These are phyloP conservation scores for Fulvia fulva DNA, from an alignment of 2,329 filamentous ascomycete species.

Conservation along the genomic window DNA sequence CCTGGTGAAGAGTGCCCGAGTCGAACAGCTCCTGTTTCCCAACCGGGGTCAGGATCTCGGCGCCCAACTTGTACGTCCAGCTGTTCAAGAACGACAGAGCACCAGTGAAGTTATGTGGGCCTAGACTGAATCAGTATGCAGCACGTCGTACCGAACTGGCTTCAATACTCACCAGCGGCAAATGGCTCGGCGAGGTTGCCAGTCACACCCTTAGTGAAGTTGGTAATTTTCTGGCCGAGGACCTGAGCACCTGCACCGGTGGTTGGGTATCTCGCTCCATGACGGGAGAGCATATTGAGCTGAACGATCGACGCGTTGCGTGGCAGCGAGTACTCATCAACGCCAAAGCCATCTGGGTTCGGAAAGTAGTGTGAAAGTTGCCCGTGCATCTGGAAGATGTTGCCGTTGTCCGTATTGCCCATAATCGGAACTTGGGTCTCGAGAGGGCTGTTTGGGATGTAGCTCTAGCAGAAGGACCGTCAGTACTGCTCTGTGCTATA, in stretches of 20 bases:
- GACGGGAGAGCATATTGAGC: slow-evolving; percentile 68
- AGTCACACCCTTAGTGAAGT: slow-evolving; percentile 40
- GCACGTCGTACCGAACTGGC: no score
- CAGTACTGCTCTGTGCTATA: neutral
- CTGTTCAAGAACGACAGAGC: slow-evolving; percentile 62
- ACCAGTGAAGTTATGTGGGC: slow-evolving; percentile 51
- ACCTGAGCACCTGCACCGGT: slow-evolving; percentile 51
- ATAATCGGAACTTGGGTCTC: slow-evolving; percentile 66
- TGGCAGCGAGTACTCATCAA: slow-evolving; percentile 66
- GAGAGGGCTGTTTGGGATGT: slow-evolving; percentile 65
- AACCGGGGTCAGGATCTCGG: slow-evolving; percentile 67
- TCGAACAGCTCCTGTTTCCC: slow-evolving; percentile 60
- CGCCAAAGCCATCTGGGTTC: slow-evolving; percentile 65
- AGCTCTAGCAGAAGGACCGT: slow-evolving; percentile 42
- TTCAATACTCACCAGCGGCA: neutral
- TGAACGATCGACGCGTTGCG: slow-evolving; percentile 64
- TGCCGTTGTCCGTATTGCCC: slow-evolving; percentile 55
- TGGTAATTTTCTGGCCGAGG: slow-evolving; percentile 57
- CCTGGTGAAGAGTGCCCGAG: slow-evolving; percentile 62
- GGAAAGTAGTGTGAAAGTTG: slow-evolving; percentile 67
- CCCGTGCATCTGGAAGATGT: slow-evolving; percentile 69
- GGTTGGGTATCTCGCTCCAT: slow-evolving; percentile 71
- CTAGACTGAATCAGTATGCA: neutral
- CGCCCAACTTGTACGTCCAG: slow-evolving; percentile 66
- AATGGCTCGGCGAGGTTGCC: slow-evolving; percentile 1